These are phyloP conservation scores for Termitomyces eurrhizus DNA, from an alignment of 768 basidiomycete species.

Conservation along the genomic window DNA sequence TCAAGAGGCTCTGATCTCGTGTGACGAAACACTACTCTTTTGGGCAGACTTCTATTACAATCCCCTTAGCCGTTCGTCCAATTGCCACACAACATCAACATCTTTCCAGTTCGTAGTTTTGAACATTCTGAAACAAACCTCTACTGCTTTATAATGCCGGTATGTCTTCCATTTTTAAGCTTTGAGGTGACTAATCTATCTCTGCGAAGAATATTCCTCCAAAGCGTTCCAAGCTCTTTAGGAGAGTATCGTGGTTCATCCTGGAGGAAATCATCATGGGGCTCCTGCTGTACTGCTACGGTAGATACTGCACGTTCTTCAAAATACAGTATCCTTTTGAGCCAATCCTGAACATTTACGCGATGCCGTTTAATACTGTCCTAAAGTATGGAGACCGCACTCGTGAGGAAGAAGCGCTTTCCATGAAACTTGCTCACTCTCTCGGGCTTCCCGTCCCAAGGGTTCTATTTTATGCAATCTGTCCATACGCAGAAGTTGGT, in stretches of 20 bases:
- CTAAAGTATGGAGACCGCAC: not conserved
- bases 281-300: not conserved
- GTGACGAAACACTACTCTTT: no score
- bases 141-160: not conserved
- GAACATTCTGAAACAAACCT: not conserved
- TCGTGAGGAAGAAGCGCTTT: slow-evolving; percentile 7
- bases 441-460: slow-evolving; percentile 9
- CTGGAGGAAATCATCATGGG: not conserved
- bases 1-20: no score
- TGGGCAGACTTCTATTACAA: no score
- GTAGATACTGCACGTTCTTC: not conserved
- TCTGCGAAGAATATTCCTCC: not conserved
- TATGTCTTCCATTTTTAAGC: not conserved
- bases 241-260: not conserved
- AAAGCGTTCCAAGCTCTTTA: not conserved
- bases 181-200: not conserved
- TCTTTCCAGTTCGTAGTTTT: no score
- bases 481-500: not conserved
- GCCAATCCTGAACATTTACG: not conserved
- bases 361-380: slow-evolving; percentile 7
- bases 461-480: not conserved
- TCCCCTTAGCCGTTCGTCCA: no score
- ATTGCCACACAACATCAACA: no score
- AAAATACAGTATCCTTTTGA: not conserved
- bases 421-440: slow-evolving; percentile 2